phyloP scores from a whole-genome alignment of 2,329 filamentous ascomycete genomes.

The Ambrosiella beaveri region DNA sequence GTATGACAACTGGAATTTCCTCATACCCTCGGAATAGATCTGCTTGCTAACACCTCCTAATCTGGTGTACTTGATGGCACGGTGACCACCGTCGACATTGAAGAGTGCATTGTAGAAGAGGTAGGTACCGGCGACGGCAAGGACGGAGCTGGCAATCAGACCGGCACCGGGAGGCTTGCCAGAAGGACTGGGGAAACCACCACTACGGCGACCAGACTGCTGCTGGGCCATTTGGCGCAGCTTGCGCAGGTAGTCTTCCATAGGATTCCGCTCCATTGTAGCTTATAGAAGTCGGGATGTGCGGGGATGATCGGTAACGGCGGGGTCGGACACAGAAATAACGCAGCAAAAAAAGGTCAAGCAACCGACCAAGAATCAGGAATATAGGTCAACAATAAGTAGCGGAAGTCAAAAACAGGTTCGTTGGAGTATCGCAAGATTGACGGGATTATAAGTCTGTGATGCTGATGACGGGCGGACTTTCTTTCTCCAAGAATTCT shows the following conservation, averaged over 20 bases:
- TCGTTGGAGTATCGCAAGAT: neutral
- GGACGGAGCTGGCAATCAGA: constrained; percentile 25
- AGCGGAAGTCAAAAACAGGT: neutral
- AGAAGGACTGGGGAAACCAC: constrained; percentile 27
- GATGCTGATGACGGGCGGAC: neutral
- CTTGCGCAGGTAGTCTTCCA: constrained; percentile 34
- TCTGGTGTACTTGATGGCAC: constrained; percentile 95
- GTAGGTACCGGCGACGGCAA: constrained; percentile 30
- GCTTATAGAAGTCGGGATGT: neutral
- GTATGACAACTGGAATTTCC: neutral
- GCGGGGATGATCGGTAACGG: constrained; percentile 6
- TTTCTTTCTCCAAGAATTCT: neutral
- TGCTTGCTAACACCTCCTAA: constrained; percentile 86
- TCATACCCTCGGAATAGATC: constrained; percentile 80
- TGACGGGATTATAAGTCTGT: neutral
- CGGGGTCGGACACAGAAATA: neutral
- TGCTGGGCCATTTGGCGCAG: constrained; percentile 31
- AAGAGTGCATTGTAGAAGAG: constrained; percentile 45
- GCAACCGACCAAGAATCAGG: neutral
- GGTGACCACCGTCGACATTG: constrained; percentile 92
- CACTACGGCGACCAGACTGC: constrained; percentile 25
- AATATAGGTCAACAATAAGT: neutral
- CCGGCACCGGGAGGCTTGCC: constrained; percentile 20
- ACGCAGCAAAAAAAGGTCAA: neutral
- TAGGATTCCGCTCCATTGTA: constrained; percentile 20